Evolutionary conservation across 192 early-diverging fungal genomes (phyloP).

Genomic region (Backusella tuberculispora): DNA sequence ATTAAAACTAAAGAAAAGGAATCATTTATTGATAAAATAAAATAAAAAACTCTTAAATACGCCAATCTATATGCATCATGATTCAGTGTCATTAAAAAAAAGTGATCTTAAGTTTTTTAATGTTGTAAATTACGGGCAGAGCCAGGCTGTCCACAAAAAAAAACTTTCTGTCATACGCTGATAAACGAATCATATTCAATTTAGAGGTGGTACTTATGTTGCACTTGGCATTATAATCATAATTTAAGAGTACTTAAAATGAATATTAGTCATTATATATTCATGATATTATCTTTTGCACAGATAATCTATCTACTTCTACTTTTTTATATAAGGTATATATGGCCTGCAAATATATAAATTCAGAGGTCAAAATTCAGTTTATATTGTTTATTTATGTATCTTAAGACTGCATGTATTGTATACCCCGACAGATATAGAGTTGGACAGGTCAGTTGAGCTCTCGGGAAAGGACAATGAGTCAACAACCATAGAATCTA

Average conservation of each 20-base stretch:
- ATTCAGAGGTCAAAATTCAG: too few species aligned
- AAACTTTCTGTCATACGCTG: neutral
- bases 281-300: neutral
- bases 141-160: neutral
- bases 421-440: neutral
- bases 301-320: neutral
- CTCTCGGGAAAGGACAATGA: neutral
- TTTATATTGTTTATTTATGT: neutral
- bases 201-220: neutral
- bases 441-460: slow-evolving; percentile 11
- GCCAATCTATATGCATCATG: neutral
- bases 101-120: neutral
- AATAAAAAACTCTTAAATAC: neutral
- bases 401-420: neutral
- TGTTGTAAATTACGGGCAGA: slow-evolving; percentile 1
- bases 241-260: slow-evolving; percentile 16
- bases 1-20: neutral
- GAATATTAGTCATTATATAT: slow-evolving; percentile 12
- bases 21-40: neutral
- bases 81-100: neutral
- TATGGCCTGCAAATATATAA: too few species aligned
- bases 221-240: slow-evolving; percentile 2
- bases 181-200: neutral
- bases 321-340: too few species aligned
- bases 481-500: neutral